Evolutionary conservation across 371 early-diverging fungal species (phyloP), one percentile per base, ranked within the genome.

Genomic region (Fennellomyces sp.): DNA sequence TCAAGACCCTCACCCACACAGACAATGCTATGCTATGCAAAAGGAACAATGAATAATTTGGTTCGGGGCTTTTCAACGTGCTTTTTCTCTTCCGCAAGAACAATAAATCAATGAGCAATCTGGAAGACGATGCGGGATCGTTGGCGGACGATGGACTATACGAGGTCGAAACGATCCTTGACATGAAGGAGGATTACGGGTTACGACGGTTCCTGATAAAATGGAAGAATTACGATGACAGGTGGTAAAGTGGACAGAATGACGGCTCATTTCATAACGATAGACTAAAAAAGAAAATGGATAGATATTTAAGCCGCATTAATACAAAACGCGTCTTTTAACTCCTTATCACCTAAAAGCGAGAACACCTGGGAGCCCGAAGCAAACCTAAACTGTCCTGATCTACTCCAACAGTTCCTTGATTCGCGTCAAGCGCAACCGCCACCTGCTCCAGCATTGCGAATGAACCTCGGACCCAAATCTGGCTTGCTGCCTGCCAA

Each of bases 291-390:
- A 45, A 45, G 28, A n/a, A 38, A n/a, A n/a, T n/a, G 8, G 35
- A 13, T 13, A 33, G 35, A 33, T 33, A 8, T 33, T 33, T 33
- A 8, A 6, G 35, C 35, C 13, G 35, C 35, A 13, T 41, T 6
- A n/a, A 15, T 15, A 41, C 6, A 41, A 41, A 13, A 17, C 6
- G 3, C 41, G 5, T 41, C n/a, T 19, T 42, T 42, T 42, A 23
- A 5, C 21, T 42, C 8, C 45, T 45, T 21, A 21, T 15, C 5
- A 21, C 45, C 5, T 23, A 30, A 4, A 49, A 66, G 66, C 5
- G 50, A 61, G 6, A 66, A 66, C 25, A 66, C 61, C 8, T 66
- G 66, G 66, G 66, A 66, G n/a, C 66, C 66, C 4, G 61, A 66
- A 23, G 58, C 30, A 17, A 61, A 66, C 35, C 33, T 66, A 23